Base-by-base conservation (phyloP, 148 eudicot genomes). In the Pouteria glomerata region DNA sequence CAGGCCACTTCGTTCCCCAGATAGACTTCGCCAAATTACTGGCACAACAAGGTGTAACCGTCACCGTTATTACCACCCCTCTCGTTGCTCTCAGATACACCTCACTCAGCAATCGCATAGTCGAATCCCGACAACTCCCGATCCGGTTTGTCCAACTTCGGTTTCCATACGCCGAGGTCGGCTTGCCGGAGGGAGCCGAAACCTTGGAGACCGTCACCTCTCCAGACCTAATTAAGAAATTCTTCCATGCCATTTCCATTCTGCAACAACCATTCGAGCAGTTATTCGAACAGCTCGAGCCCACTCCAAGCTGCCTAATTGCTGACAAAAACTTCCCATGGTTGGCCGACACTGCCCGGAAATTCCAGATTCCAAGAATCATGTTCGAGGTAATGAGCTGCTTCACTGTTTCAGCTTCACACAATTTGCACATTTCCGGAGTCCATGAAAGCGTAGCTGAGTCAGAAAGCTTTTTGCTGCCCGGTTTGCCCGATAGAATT, bases 401-500 rank as follows among this genome's bases (percentile, higher is more conserved):
- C 24, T 64, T 64, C 1, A 64, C 68, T 4, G 24, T 33, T 42
- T 13, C 44, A 23, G 39, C 31, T 0, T 0, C 12, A 8, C 19
- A 42, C 52, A 64, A 24, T 11, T 64, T 64, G 41, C 27, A 66
- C 39, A 30, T 21, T 21, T 23, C 65, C 3, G 41, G 56, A 59
- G 71, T 31, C 18, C 37, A 74, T 27, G 71, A 66, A 24, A 57
- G 55, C 19, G 64, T 57, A n/a, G 34, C 24, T 21, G 73, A 51
- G 35, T 33, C 48, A 8, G 73, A 62, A 11, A 14, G 19, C 2
- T 75, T 75, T n/a, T 63, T 57, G 0, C 56, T 83, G 33, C 89
- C 89, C 29, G 78, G 72, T 30, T 59, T 86, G 67, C 86, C 85
- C 8, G 80, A 83, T 50, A 66, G 58, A 41, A 79, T 86, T 60